Conservation (phyloP, 306 rosid species). For the Carpinus fangiana region DNA sequence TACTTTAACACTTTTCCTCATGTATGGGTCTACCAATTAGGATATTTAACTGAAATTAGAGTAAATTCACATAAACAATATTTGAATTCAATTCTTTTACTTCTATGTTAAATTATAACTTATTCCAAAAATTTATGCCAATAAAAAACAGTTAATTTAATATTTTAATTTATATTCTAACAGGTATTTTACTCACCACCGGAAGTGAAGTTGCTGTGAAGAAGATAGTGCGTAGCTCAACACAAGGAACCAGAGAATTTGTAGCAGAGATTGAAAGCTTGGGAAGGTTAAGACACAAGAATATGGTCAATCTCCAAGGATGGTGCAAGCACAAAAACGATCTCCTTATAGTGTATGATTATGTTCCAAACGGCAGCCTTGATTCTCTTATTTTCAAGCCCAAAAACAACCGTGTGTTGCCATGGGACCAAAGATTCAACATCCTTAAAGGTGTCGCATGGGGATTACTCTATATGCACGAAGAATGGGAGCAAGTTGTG, state of each 20-base stretch:
- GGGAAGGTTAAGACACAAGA: constrained; percentile 73
- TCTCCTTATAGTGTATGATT: constrained; percentile 65
- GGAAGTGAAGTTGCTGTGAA: constrained; percentile 66
- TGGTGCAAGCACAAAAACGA: constrained; percentile 77
- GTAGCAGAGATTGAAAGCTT: constrained; percentile 81
- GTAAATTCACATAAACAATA: too few relatives aligned
- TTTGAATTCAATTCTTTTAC: too few relatives aligned
- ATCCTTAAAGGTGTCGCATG: constrained; percentile 64
- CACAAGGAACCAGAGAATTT: constrained; percentile 58
- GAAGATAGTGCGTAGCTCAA: constrained; percentile 38
- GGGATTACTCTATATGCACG: constrained; percentile 70
- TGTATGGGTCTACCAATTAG: too few relatives aligned
- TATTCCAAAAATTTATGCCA: too few relatives aligned
- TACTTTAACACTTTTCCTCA: too few relatives aligned
- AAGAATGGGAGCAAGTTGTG: constrained; percentile 76
- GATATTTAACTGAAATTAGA: too few relatives aligned
- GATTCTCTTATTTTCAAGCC: constrained; percentile 42
- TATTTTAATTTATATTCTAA: too few relatives aligned
- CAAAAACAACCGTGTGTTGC: constrained; percentile 32
- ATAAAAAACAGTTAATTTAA: too few relatives aligned
- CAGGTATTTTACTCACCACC: constrained; percentile 13
- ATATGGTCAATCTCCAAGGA: constrained; percentile 74
- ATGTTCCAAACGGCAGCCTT: constrained; percentile 61
- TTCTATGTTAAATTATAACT: too few relatives aligned
- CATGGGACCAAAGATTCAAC: constrained; percentile 56